Base-by-base conservation (phyloP, 495 filamentous ascomycete genomes). In the Venustampulla echinocandica region DNA sequence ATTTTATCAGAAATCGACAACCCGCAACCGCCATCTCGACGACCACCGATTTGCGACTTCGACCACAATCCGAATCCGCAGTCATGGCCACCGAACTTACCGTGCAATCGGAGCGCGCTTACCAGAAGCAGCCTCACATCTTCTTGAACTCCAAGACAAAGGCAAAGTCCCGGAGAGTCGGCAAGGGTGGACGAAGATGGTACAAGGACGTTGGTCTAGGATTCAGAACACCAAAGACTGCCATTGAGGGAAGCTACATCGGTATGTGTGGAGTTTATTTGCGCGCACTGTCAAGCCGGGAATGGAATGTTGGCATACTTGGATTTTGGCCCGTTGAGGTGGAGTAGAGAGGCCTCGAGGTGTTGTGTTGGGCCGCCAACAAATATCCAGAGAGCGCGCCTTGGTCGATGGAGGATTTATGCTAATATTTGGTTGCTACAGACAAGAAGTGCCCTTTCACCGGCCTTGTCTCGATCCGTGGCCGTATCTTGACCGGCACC, bases 371-470 rank as follows among this genome's bases (percentile, higher is more conserved):
- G 13, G 14, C 4, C 14, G 10, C 24, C 18, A 38, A n/a, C n/a
- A n/a, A n/a, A n/a, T n/a, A n/a, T n/a, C n/a, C n/a, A n/a, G n/a
- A n/a, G n/a, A 14, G 13, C 19, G 39, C 39, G 25, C 27, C 20
- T 13, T 18, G 7, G n/a, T 32, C 38, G 40, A 41, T 38, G 38
- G 44, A 34, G 42, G 21, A 40, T 30, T 30, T 7, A 40, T 47
- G 44, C 59, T 60, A 56, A 58, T 48, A 57, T 52, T 54, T 15
- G 6, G 28, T 44, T 34, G 54, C 32, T 64, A 64, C 68, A 95
- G 92, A 99, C 81, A 96, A 99, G 84, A 99, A 99, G 79, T 99
- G 92, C 82, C 92, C 92, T 60, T 99, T 97, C 82, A 94, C 87
- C 56, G 93, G 93, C 66, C 74, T 86, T 64, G 89, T 97, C 62